phyloP scores from a whole-genome alignment of 305 asterid genomes.

The Fraxinus angustifolia region DNA sequence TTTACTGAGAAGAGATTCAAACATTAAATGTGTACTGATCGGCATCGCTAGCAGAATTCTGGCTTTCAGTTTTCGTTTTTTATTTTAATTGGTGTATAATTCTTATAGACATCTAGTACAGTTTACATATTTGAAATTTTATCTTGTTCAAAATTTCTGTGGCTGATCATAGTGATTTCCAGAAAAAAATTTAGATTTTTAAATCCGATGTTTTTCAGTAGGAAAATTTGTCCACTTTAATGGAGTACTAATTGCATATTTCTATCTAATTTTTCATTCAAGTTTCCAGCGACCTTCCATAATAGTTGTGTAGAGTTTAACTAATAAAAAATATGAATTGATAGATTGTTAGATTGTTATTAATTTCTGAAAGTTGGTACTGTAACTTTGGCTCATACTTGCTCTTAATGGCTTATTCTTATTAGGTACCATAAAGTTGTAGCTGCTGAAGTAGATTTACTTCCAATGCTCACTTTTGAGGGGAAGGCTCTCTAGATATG shows the following conservation, averaged over 20 bases:
- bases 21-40: not conserved
- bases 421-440: slow-evolving; percentile 30
- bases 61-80: not conserved
- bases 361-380: not conserved
- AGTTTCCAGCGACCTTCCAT: not conserved
- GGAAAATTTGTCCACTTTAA: not conserved
- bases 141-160: not conserved
- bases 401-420: slow-evolving; percentile 23
- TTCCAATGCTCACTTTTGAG: slow-evolving; percentile 7
- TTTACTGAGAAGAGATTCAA: not conserved
- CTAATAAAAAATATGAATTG: not conserved
- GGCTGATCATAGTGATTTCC: not conserved
- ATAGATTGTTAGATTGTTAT: not conserved
- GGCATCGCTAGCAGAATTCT: not conserved
- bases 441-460: slow-evolving; percentile 21
- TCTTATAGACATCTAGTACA: not conserved
- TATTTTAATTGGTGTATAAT: not conserved
- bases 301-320: not conserved
- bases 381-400: slow-evolving; percentile 9
- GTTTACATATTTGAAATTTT: not conserved
- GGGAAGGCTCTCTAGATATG: slow-evolving; percentile 37
- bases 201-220: not conserved
- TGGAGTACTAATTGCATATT: not conserved
- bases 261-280: not conserved
- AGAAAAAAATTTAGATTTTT: not conserved